Evolutionary conservation across 164 flowering plant genomes (phyloP).

Genomic region (Euptelea pleiosperma): DNA sequence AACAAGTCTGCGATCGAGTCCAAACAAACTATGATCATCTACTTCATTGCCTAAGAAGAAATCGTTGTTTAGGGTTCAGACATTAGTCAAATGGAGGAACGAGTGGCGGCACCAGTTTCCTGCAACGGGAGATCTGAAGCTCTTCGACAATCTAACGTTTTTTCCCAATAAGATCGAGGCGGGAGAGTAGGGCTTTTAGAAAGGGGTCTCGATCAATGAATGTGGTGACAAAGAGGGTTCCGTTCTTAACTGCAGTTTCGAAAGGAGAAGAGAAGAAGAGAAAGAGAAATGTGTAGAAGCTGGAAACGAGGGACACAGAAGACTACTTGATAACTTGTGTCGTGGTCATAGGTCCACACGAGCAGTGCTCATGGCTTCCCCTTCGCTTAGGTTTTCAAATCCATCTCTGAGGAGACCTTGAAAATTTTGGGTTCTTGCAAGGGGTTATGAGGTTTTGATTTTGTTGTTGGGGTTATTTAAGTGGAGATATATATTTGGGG

Average conservation of each 20-base stretch:
- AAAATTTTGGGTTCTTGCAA: too few relatives aligned
- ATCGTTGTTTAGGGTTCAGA: conserved; percentile 82
- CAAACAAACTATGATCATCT: conserved; percentile 35
- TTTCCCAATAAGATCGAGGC: conserved; percentile 48
- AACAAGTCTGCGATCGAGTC: conserved; percentile 22
- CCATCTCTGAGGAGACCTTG: too few relatives aligned
- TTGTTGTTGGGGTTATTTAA: too few relatives aligned
- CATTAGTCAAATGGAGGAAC: conserved; percentile 77
- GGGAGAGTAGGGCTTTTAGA: conserved; percentile 64
- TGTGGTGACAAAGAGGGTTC: conserved; percentile 57
- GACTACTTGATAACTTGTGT: conserved; percentile 47
- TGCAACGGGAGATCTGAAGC: conserved; percentile 17
- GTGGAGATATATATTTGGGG: too few relatives aligned
- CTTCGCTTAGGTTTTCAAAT: too few relatives aligned
- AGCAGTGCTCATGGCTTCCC: conserved; percentile 37
- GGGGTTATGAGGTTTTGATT: too few relatives aligned
- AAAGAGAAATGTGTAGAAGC: conserved; percentile 50
- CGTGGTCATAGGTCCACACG: conserved; percentile 52
- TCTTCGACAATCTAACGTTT: conserved; percentile 7
- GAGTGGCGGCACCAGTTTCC: conserved; percentile 49
- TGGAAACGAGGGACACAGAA: conserved; percentile 34
- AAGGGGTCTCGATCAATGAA: conserved; percentile 82
- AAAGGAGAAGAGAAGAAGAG: conserved; percentile 76
- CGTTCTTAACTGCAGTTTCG: conserved; percentile 62
- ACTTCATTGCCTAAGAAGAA: conserved; percentile 76